Conservation (phyloP, 2,329 filamentous ascomycete species). For the Verticillium zaregamsianum region DNA sequence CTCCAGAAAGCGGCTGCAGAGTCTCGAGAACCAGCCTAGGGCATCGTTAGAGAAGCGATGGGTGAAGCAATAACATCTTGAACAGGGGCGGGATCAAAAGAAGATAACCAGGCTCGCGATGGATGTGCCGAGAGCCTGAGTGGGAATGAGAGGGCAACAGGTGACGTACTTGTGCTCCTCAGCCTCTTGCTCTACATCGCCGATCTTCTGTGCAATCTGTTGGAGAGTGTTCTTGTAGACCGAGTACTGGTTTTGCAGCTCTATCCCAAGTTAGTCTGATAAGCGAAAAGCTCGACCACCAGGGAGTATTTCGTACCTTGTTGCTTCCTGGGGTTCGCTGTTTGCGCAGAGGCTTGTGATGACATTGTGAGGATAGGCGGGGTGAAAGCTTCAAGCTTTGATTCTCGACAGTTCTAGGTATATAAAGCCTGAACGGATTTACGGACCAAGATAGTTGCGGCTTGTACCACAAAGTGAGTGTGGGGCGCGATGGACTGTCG, state of each 20-base stretch:
- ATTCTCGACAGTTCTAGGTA: too few relatives aligned
- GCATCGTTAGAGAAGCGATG: background rate
- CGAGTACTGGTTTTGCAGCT: slow-evolving; percentile 75
- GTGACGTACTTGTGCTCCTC: slow-evolving; percentile 91
- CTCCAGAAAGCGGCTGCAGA: slow-evolving; percentile 71
- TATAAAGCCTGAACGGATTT: too few relatives aligned
- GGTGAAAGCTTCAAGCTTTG: background rate
- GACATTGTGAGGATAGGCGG: slow-evolving; percentile 34
- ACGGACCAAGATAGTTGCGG: too few relatives aligned
- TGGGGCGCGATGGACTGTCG: too few relatives aligned
- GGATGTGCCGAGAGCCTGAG: background rate
- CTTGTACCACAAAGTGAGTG: too few relatives aligned
- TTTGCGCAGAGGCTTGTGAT: slow-evolving; percentile 37
- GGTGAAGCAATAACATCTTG: slow-evolving; percentile 3
- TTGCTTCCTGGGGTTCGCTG: slow-evolving; percentile 60
- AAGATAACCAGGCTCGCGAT: background rate
- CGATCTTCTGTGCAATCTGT: slow-evolving; percentile 92
- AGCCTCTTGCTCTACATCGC: slow-evolving; percentile 93
- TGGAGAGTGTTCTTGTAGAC: slow-evolving; percentile 78
- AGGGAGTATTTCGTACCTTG: slow-evolving; percentile 49
- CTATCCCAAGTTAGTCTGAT: slow-evolving; percentile 37
- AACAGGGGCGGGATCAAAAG: background rate
- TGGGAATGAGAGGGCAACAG: slow-evolving; percentile 5
- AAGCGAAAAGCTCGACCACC: too few relatives aligned
- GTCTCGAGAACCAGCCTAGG: slow-evolving; percentile 89